A percentile compares a stretch with the other conserved stretches of the same genome.
phyloP scores from a whole-genome alignment of 1,284 basidiomycete species.

The Tremellales sp. region DNA sequence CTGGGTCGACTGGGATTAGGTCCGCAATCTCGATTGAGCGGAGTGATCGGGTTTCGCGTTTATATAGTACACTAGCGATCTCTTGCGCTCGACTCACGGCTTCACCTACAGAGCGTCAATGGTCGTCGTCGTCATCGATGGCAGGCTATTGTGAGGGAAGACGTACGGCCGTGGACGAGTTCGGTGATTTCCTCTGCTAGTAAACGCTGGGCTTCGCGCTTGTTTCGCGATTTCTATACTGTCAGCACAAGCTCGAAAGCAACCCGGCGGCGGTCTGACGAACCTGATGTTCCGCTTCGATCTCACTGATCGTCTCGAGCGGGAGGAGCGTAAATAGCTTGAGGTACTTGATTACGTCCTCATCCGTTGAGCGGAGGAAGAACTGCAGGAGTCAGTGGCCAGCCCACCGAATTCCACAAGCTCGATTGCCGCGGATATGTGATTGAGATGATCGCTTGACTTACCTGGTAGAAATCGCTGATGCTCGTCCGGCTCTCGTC shows the following conservation, averaged over 20 bases:
- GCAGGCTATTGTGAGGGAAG: no score
- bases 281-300: constrained; percentile 58
- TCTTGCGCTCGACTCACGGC: constrained; percentile 57
- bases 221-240: constrained; percentile 55
- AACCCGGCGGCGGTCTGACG: not conserved
- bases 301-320: constrained; percentile 56
- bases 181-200: constrained; percentile 85
- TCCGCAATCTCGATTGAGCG: constrained; percentile 53
- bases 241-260: not conserved
- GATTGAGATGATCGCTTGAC: constrained; percentile 37
- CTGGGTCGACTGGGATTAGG: constrained; percentile 61
- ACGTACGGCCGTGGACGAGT: constrained; percentile 74
- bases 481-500: constrained; percentile 69
- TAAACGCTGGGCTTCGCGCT: constrained; percentile 66
- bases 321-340: constrained; percentile 79
- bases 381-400: constrained; percentile 59
- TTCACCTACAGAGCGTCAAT: constrained; percentile 2
- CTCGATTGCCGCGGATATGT: no score
- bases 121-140: no score
- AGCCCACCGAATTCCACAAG: not conserved
- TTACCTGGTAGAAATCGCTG: constrained; percentile 87
- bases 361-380: constrained; percentile 77
- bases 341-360: constrained; percentile 76
- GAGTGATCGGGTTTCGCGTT: constrained; percentile 52
- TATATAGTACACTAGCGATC: constrained; percentile 62